A percentile compares a stretch with the other conserved stretches of the same genome.
phyloP scores from a whole-genome alignment of 345 rosid genomes.

The Kandelia obovata region DNA sequence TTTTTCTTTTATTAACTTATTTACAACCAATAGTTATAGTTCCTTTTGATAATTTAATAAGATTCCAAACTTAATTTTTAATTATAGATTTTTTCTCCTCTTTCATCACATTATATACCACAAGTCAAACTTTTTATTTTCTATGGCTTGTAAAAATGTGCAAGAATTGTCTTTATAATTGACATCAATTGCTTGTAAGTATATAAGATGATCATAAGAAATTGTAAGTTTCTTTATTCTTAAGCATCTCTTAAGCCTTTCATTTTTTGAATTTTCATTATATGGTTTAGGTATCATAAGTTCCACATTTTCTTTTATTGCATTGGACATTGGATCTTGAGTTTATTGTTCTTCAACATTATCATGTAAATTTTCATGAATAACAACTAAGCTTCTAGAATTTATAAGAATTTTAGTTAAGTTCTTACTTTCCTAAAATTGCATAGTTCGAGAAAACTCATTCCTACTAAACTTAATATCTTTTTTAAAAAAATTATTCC shows the following conservation, averaged over 20 bases:
- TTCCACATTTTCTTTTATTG: neutral
- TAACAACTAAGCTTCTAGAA: neutral
- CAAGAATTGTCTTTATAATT: neutral
- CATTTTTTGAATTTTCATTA: neutral
- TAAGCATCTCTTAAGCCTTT: neutral
- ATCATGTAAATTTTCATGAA: neutral
- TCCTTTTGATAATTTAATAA: neutral
- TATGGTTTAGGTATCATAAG: too few species aligned
- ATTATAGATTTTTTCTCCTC: neutral
- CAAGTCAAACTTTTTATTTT: too few species aligned
- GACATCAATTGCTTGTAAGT: neutral
- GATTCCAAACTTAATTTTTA: neutral
- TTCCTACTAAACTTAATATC: neutral
- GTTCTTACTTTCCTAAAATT: neutral
- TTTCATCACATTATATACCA: too few species aligned
- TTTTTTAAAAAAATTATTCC: neutral
- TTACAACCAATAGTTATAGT: neutral
- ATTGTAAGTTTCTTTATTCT: neutral
- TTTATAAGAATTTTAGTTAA: neutral
- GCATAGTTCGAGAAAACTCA: neutral
- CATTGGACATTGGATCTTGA: neutral
- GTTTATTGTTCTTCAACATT: neutral
- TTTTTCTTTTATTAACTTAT: neutral
- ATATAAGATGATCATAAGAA: neutral
- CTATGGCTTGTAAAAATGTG: neutral